phyloP scores from a whole-genome alignment of 148 eudicot species.

The Salicornia ramosissima region DNA sequence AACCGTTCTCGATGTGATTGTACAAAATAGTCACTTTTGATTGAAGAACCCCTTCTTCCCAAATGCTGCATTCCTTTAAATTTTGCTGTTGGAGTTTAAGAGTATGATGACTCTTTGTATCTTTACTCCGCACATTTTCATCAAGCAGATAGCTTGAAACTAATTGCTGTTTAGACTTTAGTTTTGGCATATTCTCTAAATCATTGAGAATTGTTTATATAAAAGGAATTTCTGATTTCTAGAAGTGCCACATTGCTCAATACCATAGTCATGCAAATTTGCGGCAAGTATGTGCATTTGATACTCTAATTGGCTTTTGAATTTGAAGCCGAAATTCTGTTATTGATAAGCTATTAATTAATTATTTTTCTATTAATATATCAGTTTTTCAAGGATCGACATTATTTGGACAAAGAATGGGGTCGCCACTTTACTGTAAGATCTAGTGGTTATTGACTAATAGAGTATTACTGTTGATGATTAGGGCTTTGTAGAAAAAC shows the following conservation, averaged over 20 bases:
- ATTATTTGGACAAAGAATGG: conserved; percentile 98
- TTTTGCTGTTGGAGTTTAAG: too few species aligned
- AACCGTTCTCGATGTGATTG: too few species aligned
- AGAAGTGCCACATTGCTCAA: neutral
- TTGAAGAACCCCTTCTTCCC: neutral
- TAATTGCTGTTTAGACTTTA: neutral
- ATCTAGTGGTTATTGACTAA: conserved; percentile 1
- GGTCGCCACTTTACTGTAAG: conserved; percentile 85
- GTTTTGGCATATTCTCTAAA: neutral
- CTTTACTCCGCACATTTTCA: too few species aligned
- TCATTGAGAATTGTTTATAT: neutral
- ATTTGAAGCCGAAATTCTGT: neutral
- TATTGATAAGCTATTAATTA: conserved; percentile 4
- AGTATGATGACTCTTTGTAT: too few species aligned
- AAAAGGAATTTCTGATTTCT: neutral
- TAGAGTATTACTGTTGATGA: neutral
- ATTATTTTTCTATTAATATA: conserved; percentile 15
- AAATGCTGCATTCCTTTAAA: neutral
- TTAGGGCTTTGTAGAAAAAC: too few species aligned
- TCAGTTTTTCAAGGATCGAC: conserved; percentile 98
- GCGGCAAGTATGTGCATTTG: neutral
- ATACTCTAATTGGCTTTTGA: neutral
- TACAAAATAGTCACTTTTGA: too few species aligned
- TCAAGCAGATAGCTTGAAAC: too few species aligned
- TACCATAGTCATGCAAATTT: neutral